These are phyloP conservation scores for Cymodocea nodosa DNA, from an alignment of 116 monocot genomes.

Conservation along the genomic window DNA sequence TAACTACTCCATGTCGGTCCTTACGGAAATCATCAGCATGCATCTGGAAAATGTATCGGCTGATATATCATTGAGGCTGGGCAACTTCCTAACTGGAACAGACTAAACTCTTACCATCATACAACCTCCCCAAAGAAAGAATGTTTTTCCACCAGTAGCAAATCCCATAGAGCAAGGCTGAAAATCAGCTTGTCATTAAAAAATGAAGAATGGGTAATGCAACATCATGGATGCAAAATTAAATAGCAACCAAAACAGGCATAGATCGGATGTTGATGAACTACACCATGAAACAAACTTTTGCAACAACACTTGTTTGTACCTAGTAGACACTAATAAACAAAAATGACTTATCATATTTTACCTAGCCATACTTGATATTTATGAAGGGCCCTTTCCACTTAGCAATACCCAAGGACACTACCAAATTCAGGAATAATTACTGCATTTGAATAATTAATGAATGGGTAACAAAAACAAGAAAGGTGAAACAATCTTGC, in stretches of 20 bases:
- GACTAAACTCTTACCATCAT: slow-evolving; percentile 73
- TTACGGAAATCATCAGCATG: slow-evolving; percentile 95
- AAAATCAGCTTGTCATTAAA: slow-evolving; percentile 3
- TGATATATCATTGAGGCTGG: not conserved
- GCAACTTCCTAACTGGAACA: not conserved
- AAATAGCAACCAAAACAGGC: not conserved
- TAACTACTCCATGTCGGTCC: slow-evolving; percentile 72
- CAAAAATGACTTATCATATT: no score
- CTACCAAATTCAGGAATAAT: no score
- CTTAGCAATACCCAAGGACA: no score
- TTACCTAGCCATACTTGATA: no score
- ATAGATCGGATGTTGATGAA: not conserved
- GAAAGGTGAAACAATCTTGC: no score
- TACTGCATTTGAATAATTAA: no score
- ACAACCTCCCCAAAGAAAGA: slow-evolving; percentile 99
- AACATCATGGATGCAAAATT: slow-evolving; percentile 2
- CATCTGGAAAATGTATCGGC: slow-evolving; percentile 53
- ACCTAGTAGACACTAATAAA: no score
- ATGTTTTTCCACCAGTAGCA: slow-evolving; percentile 97
- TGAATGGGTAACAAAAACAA: no score
- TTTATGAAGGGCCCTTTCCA: no score
- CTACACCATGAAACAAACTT: not conserved
- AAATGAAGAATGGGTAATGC: not conserved
- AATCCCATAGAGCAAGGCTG: slow-evolving; percentile 99
- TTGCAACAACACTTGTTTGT: no score